A percentile compares a stretch with the other conserved stretches of the same genome.
These are phyloP conservation scores for Kwoniella newhampshirensis DNA, from an alignment of 768 basidiomycete genomes.

Conservation along the genomic window DNA sequence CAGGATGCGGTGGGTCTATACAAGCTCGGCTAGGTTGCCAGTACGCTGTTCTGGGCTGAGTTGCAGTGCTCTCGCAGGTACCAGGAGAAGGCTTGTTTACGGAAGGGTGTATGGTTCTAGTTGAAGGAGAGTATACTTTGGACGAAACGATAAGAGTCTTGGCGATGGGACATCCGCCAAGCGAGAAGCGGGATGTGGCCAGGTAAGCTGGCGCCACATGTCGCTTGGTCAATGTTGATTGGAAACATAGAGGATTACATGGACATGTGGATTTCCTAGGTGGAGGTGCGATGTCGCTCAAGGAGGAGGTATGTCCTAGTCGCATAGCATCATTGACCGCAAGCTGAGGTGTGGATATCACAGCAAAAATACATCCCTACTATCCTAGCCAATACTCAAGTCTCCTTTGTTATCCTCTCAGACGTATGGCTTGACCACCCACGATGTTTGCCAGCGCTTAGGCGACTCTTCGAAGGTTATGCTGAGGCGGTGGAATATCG, in stretches of 20 bases:
- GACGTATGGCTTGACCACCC: constrained; percentile 95
- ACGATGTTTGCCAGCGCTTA: constrained; percentile 72
- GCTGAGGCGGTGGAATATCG: constrained; percentile 81
- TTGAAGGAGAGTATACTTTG: constrained; percentile 95
- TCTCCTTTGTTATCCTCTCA: constrained; percentile 88
- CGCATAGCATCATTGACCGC: background rate
- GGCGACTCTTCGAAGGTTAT: constrained; percentile 73
- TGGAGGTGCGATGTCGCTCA: constrained; percentile 81
- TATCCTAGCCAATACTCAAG: constrained; percentile 56
- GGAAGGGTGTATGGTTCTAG: constrained; percentile 89
- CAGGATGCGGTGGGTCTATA: constrained; percentile 68
- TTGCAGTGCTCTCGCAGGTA: constrained; percentile 59
- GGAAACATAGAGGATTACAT: constrained; percentile 70
- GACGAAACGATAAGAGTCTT: constrained; percentile 83
- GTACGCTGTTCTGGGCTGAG: background rate
- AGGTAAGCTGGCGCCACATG: constrained; percentile 59
- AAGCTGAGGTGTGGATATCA: background rate
- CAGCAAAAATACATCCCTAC: constrained; percentile 53
- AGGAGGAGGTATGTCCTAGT: constrained; percentile 73
- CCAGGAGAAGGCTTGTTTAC: constrained; percentile 95
- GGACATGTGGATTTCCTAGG: constrained; percentile 97
- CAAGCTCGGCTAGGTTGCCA: background rate
- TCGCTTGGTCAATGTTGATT: background rate
- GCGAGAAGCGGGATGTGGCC: constrained; percentile 80
- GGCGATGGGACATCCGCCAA: constrained; percentile 96